Evolutionary conservation across 257 asterid species (phyloP).

Genomic region (Nicotiana benthamiana): DNA sequence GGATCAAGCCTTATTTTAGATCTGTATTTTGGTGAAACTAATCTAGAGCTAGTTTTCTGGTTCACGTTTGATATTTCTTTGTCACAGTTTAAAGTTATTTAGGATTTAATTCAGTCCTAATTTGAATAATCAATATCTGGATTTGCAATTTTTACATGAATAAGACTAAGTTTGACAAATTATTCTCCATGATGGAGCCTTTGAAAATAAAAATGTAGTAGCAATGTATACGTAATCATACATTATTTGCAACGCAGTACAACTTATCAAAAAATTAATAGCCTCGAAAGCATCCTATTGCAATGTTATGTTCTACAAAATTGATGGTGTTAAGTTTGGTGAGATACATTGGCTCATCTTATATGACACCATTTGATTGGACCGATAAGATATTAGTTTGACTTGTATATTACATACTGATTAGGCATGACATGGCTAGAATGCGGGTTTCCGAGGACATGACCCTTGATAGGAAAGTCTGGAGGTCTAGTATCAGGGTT

Average conservation of each 20-base stretch:
- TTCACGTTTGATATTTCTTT: not conserved
- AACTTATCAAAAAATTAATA: not conserved
- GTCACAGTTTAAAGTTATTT: not conserved
- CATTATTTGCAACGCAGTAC: not conserved
- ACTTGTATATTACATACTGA: not conserved
- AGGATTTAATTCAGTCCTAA: not conserved
- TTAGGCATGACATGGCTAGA: too few relatives aligned
- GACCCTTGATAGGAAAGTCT: too few relatives aligned
- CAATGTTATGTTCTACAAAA: not conserved
- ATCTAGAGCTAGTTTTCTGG: not conserved
- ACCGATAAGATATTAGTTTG: not conserved
- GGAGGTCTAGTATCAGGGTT: too few relatives aligned
- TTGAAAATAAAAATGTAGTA: not conserved
- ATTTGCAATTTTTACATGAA: not conserved
- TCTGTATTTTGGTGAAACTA: not conserved
- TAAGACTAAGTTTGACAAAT: not conserved
- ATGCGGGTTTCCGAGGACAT: too few relatives aligned
- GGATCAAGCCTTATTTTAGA: not conserved
- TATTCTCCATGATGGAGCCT: not conserved
- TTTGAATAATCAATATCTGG: not conserved
- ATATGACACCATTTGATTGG: not conserved
- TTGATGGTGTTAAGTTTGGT: not conserved
- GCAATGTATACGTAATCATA: not conserved
- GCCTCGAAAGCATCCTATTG: not conserved
- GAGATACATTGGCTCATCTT: not conserved